A percentile compares a stretch with the other conserved stretches of the same genome.
phyloP scores from a whole-genome alignment of 495 filamentous ascomycete species.

The Neurospora sublineolata region DNA sequence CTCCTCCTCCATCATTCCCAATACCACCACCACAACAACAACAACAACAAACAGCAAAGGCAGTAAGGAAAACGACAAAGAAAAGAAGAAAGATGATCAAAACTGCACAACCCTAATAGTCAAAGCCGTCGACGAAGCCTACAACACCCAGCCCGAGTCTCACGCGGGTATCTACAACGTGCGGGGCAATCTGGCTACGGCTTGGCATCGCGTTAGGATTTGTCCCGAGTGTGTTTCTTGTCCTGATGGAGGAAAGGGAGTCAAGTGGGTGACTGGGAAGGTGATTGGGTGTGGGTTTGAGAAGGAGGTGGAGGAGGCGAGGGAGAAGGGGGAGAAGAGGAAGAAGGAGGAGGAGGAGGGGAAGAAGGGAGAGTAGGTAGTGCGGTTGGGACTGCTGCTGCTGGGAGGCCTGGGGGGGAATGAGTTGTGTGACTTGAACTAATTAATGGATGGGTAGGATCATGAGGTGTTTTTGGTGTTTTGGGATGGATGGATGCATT shows the following conservation, averaged over 20 bases:
- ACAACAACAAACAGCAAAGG: constrained; percentile 1
- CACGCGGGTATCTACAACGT: constrained; percentile 42
- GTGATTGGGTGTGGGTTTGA: background rate
- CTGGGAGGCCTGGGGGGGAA: background rate
- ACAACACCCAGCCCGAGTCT: constrained; percentile 45
- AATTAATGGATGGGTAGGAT: background rate
- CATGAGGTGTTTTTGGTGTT: background rate
- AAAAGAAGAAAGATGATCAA: background rate
- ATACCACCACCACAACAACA: too few relatives aligned
- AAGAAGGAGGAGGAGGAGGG: background rate
- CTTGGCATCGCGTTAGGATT: constrained; percentile 40
- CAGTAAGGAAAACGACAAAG: background rate
- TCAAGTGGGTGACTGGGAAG: constrained; percentile 8
- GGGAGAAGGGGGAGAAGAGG: background rate
- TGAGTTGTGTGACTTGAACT: background rate
- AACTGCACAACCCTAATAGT: constrained; percentile 36
- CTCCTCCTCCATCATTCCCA: background rate
- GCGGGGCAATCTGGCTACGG: constrained; percentile 42
- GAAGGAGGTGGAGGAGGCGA: background rate
- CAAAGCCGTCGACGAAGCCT: constrained; percentile 47
- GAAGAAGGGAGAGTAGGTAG: too few relatives aligned
- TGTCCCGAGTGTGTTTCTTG: constrained; percentile 15
- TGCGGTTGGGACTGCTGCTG: background rate
- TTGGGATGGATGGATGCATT: background rate
- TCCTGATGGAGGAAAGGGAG: background rate